A percentile compares a stretch with the other conserved stretches of the same genome.
These are phyloP conservation scores for Helianthus tuberosus DNA, from an alignment of 129 eudicot genomes.

Conservation along the genomic window DNA sequence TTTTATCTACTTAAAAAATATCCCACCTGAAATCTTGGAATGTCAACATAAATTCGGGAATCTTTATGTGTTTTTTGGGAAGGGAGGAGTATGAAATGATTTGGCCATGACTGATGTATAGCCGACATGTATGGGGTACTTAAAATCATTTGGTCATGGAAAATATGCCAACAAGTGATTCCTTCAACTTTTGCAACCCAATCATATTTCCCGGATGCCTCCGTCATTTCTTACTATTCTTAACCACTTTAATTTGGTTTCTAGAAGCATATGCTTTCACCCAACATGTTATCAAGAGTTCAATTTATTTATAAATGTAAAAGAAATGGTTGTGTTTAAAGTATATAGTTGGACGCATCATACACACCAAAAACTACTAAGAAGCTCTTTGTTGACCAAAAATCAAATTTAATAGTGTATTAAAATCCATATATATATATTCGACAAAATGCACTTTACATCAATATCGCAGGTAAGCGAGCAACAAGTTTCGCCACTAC, in stretches of 20 bases:
- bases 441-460: no score
- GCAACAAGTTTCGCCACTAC: no score
- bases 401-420: no score
- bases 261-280: constrained; percentile 31
- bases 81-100: constrained; percentile 27
- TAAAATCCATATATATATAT: no score
- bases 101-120: constrained; percentile 36
- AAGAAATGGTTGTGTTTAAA: neutral
- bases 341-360: neutral
- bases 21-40: constrained; percentile 21
- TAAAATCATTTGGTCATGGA: constrained; percentile 36
- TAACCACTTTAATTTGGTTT: constrained; percentile 19
- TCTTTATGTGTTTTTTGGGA: constrained; percentile 10
- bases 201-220: constrained; percentile 25
- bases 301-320: neutral
- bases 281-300: neutral
- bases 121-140: constrained; percentile 35
- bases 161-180: constrained; percentile 35
- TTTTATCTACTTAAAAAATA: neutral
- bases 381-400: no score
- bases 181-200: constrained; percentile 32
- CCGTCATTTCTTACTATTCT: constrained; percentile 28
- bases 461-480: no score
- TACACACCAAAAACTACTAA: neutral
- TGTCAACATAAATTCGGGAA: constrained; percentile 13